Evolutionary conservation across 2,329 filamentous ascomycete genomes (phyloP), one percentile per base, ranked within the genome.

Genomic region (Hyphodiscus sp.): DNA sequence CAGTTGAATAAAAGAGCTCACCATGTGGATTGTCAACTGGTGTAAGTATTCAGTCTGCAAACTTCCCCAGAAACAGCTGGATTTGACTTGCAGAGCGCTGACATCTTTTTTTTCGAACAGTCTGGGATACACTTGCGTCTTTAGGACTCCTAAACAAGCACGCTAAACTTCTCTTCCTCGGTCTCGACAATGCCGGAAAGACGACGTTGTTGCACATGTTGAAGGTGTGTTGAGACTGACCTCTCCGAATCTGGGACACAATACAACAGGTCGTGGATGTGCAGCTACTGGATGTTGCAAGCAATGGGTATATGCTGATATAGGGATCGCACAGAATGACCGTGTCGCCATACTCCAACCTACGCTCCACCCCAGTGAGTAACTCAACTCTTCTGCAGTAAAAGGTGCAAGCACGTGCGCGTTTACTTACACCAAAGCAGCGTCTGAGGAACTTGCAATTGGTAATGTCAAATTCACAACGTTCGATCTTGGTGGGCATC

Each of bases 21-120:
- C 56, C 45, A 95, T 96, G 91, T 95, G 89, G 89, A 87, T 96
- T 72, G 75, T 95, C 71, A 91, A 92, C 82, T 96, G 91, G 90
- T 95, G 89, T 95, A 90, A 70, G 83, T 78, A 62, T 43, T 44
- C 15, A 10, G 29, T 26, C 43, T 47, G 18, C 41, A 20, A 51
- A 10, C 38, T 45, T 42, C 13, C 4, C 19, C 16, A 33, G 33
- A 52, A 47, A 42, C 20, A 23, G 30, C 5, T 45, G 46, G 11
- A 16, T 15, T 18, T 11, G 38, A 20, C 11, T 47, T 33, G 52
- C 52, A 43, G 19, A 42, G 52, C 59, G 58, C 66, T 71, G 64
- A 73, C 65, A 57, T 57, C 59, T 56, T 41, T 54, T 46, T 53
- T 52, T 50, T 51, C 51, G 23, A 45, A 62, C 63, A 90, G 90